Evolutionary conservation across 495 filamentous ascomycete species (phyloP).

Genomic region (Hyaloscypha variabilis): DNA sequence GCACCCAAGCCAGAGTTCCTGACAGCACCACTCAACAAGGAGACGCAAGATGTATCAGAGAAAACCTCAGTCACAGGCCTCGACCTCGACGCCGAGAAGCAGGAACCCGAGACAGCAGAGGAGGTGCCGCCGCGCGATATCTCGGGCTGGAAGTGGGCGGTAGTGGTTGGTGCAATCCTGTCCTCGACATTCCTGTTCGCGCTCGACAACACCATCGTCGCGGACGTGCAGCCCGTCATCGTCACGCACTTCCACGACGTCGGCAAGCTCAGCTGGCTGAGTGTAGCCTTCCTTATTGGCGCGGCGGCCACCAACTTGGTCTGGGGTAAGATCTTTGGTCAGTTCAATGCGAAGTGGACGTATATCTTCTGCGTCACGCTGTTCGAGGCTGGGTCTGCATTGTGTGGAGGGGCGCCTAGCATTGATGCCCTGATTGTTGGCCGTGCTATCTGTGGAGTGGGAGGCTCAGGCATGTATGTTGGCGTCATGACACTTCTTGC

Average conservation of each 20-base stretch:
- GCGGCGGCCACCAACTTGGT: constrained; percentile 49
- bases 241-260: constrained; percentile 50
- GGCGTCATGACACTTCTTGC: constrained; percentile 49
- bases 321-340: constrained; percentile 46
- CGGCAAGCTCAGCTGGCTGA: constrained; percentile 60
- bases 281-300: constrained; percentile 54
- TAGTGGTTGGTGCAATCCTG: constrained; percentile 27
- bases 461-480: constrained; percentile 56
- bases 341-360: constrained; percentile 57
- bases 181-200: constrained; percentile 30
- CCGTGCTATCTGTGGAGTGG: constrained; percentile 44
- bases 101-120: not conserved
- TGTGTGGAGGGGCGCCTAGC: constrained; percentile 57
- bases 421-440: constrained; percentile 59
- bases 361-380: constrained; percentile 51
- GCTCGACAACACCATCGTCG: constrained; percentile 56
- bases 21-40: constrained; percentile 21
- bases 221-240: constrained; percentile 58
- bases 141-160: constrained; percentile 24
- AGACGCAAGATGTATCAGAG: constrained; percentile 20
- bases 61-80: constrained; percentile 23
- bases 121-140: constrained; percentile 28
- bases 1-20: constrained; percentile 15
- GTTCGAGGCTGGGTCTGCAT: constrained; percentile 54
- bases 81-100: constrained; percentile 18